These are phyloP conservation scores for Amanita thiersii DNA, from an alignment of 768 basidiomycete genomes.

Conservation along the genomic window DNA sequence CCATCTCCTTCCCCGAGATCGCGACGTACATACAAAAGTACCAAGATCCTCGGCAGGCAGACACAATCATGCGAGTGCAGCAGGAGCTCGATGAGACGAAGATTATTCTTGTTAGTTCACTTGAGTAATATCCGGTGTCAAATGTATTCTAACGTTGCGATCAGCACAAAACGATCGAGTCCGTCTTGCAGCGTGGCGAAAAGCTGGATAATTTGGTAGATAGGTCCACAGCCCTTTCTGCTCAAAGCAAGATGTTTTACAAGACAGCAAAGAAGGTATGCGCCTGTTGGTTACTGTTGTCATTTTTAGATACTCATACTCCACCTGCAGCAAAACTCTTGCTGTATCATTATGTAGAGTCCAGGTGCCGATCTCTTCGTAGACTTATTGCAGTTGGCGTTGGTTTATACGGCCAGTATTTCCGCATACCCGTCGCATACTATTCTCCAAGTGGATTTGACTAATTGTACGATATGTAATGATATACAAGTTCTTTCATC, in stretches of 20 bases:
- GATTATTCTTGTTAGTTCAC: conserved; percentile 77
- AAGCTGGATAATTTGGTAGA: conserved; percentile 95
- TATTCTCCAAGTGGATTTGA: no score
- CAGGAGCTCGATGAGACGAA: conserved; percentile 98
- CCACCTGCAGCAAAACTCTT: conserved; percentile 81
- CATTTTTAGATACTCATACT: conserved; percentile 10
- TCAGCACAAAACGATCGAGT: conserved; percentile 99
- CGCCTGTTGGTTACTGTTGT: conserved; percentile 4
- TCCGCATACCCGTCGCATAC: no score
- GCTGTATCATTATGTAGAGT: conserved; percentile 76
- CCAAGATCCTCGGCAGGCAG: conserved; percentile 95
- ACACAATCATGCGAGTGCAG: conserved; percentile 97
- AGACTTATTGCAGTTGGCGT: background rate
- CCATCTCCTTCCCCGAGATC: conserved; percentile 73
- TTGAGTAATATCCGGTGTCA: background rate
- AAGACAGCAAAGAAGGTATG: conserved; percentile 98
- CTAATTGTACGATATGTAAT: background rate
- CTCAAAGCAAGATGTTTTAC: conserved; percentile 97
- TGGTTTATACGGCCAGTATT: no score
- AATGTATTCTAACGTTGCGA: conserved; percentile 5
- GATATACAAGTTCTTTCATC: background rate
- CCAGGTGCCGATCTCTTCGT: background rate
- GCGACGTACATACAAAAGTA: conserved; percentile 80
- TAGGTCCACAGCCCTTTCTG: conserved; percentile 79
- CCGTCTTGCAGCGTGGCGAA: conserved; percentile 92